Conservation (phyloP, 805 yeast species). For the Cyberlindnera saturnus region DNA sequence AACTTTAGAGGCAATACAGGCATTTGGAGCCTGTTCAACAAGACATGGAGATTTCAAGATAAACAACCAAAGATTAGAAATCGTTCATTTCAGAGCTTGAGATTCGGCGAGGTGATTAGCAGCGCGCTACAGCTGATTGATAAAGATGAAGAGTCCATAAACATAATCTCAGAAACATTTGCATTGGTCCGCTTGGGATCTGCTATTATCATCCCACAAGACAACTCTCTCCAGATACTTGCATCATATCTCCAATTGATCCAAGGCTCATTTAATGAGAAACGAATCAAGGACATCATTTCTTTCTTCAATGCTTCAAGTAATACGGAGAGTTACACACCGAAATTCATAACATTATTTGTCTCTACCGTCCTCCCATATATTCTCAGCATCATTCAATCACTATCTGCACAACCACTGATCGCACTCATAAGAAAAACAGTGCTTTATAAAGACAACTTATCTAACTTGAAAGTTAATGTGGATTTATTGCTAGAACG, state of each 20-base stretch:
- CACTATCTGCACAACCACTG: conserved; percentile 3
- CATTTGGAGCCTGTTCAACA: conserved; percentile 47
- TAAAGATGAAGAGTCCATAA: background rate
- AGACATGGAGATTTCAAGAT: conserved; percentile 31
- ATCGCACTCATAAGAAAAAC: conserved; percentile 20
- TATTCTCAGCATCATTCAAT: conserved; percentile 5
- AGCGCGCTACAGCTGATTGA: conserved; percentile 18
- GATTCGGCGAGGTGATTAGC: conserved; percentile 32
- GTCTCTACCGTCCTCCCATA: conserved; percentile 16
- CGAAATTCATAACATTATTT: conserved; percentile 14
- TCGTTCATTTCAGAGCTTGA: conserved; percentile 35
- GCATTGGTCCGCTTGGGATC: conserved; percentile 14
- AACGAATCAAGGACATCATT: conserved; percentile 5
- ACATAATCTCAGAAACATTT: conserved; percentile 7
- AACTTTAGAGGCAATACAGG: conserved; percentile 36
- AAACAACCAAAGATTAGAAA: conserved; percentile 30
- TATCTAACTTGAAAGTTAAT: conserved; percentile 24
- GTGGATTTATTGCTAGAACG: conserved; percentile 27
- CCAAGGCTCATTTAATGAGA: background rate
- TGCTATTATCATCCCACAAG: conserved; percentile 8
- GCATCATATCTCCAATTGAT: conserved; percentile 21
- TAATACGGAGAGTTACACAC: conserved; percentile 12
- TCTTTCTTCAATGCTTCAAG: conserved; percentile 12
- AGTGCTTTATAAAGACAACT: conserved; percentile 23
- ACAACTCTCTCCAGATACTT: conserved; percentile 11